Percentiles rank a stretch among this genome's conserved stretches.
Conservation (phyloP, 148 eudicot genomes). For the Pharnaceum exiguum region DNA sequence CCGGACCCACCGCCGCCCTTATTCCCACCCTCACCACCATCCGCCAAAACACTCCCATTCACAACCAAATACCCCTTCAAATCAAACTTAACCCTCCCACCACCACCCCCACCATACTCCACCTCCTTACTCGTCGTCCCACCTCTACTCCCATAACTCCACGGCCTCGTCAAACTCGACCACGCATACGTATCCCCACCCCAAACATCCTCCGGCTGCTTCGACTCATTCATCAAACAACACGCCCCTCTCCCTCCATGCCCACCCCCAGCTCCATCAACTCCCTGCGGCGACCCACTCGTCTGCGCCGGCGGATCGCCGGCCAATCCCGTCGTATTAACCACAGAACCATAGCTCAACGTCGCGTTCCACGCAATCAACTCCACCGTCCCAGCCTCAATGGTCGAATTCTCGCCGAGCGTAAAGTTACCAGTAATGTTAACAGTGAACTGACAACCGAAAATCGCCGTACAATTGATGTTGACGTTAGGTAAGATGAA, state of each 20-base stretch:
- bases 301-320: slow-evolving; percentile 80
- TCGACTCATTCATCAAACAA: slow-evolving; percentile 51
- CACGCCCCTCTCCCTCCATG: slow-evolving; percentile 93
- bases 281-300: slow-evolving; percentile 77
- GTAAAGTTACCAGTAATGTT: slow-evolving; percentile 71
- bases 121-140: slow-evolving; percentile 79
- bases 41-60: slow-evolving; percentile 76
- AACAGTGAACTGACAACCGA: slow-evolving; percentile 64
- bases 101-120: slow-evolving; percentile 95
- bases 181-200: slow-evolving; percentile 95
- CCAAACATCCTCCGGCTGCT: slow-evolving; percentile 83
- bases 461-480: slow-evolving; percentile 37
- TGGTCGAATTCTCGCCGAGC: slow-evolving; percentile 61
- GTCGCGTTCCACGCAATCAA: slow-evolving; percentile 54
- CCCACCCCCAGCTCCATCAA: slow-evolving; percentile 94
- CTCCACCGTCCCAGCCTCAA: slow-evolving; percentile 57
- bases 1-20: slow-evolving; percentile 99
- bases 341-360: slow-evolving; percentile 52
- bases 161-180: slow-evolving; percentile 59
- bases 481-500: slow-evolving; percentile 61
- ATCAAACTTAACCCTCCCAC: slow-evolving; percentile 63
- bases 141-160: slow-evolving; percentile 92
- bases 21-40: slow-evolving; percentile 78
- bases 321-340: slow-evolving; percentile 74
- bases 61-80: slow-evolving; percentile 48